Evolutionary conservation across 192 early-diverging fungal genomes (phyloP).

Genomic region (Linnemannia zychae): DNA sequence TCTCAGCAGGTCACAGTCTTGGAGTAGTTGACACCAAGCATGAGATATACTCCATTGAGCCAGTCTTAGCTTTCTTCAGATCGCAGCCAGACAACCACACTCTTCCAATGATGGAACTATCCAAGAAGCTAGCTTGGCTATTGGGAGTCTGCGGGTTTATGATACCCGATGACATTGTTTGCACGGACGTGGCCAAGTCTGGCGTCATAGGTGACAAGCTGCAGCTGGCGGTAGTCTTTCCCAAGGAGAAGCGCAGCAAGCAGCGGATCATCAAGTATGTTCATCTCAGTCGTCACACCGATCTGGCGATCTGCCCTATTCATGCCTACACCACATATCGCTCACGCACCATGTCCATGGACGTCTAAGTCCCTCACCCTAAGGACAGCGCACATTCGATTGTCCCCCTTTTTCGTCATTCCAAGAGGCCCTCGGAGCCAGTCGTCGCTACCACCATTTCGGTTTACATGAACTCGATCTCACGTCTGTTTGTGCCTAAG

Average conservation of each 20-base stretch:
- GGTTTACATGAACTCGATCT: slow-evolving; percentile 2
- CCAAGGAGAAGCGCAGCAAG: slow-evolving; percentile 17
- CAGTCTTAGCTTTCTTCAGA: not conserved
- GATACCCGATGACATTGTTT: slow-evolving; percentile 23
- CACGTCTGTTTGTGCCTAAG: not conserved
- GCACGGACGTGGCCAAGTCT: slow-evolving; percentile 1
- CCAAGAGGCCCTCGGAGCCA: not conserved
- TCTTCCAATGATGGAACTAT: not conserved
- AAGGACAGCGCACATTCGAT: not conserved
- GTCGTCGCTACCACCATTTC: not conserved
- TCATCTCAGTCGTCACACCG: not conserved
- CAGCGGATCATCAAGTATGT: slow-evolving; percentile 20
- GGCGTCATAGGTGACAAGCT: not conserved
- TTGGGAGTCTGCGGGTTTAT: not conserved
- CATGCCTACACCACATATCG: slow-evolving; percentile 5
- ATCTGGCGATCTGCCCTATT: slow-evolving; percentile 20
- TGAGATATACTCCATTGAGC: not conserved
- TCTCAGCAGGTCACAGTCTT: not conserved
- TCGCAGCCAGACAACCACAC: not conserved
- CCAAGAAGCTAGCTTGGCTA: not conserved
- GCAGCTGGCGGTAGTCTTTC: slow-evolving; percentile 14
- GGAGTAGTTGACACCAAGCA: not conserved
- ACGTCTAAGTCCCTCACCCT: not conserved
- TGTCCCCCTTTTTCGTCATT: slow-evolving; percentile 4
- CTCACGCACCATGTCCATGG: not conserved